phyloP scores from a whole-genome alignment of 2,329 filamentous ascomycete genomes.

The Scolecobasidium constrictum region DNA sequence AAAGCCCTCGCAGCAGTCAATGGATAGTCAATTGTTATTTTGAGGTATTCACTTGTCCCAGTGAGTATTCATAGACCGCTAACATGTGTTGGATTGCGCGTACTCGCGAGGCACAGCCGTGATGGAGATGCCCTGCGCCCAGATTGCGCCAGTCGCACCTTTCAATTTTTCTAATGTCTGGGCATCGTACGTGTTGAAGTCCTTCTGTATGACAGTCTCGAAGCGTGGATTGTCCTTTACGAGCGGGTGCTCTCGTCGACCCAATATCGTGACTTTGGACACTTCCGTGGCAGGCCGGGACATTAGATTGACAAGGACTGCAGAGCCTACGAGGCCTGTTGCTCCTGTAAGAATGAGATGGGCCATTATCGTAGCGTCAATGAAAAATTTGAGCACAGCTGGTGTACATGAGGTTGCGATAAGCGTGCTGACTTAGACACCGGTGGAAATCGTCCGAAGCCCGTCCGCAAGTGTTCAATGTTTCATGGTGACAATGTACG shows the following conservation, averaged over 20 bases:
- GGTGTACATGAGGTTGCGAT: no score
- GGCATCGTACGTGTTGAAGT: slow-evolving; percentile 52
- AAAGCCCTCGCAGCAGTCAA: slow-evolving; percentile 54
- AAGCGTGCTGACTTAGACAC: no score
- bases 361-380: no score
- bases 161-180: slow-evolving; percentile 48
- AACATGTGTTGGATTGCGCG: slow-evolving; percentile 2
- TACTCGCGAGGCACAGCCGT: slow-evolving; percentile 49
- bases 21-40: slow-evolving; percentile 57
- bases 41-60: slow-evolving; percentile 44
- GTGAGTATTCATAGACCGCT: neutral
- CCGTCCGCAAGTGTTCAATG: no score
- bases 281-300: slow-evolving; percentile 26
- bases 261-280: slow-evolving; percentile 57
- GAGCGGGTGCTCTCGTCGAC: slow-evolving; percentile 52
- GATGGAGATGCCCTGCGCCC: slow-evolving; percentile 60
- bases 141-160: slow-evolving; percentile 50
- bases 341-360: slow-evolving; percentile 32
- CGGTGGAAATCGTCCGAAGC: no score
- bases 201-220: slow-evolving; percentile 55
- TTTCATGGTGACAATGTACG: no score
- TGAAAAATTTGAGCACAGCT: no score
- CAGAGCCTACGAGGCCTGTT: slow-evolving; percentile 30
- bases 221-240: slow-evolving; percentile 50
- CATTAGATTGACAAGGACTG: slow-evolving; percentile 27